Conservation (phyloP, 202 grass and related monocot species). For the Carex arenaria region DNA sequence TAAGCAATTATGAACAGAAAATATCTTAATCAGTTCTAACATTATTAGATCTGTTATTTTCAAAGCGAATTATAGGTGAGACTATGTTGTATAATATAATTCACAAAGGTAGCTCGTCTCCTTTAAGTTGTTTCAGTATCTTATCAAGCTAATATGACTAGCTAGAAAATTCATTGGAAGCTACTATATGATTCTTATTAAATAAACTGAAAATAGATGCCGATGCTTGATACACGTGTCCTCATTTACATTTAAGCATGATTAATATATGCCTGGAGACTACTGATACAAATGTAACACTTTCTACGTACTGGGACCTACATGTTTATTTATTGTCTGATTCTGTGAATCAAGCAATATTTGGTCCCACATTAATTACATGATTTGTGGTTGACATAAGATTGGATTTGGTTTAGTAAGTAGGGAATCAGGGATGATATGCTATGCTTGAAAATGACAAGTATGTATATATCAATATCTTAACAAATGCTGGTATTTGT, state of each 20-base stretch:
- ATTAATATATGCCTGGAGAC: not conserved
- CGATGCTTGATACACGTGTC: not conserved
- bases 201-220: not conserved
- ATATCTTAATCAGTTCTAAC: not conserved
- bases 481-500: not conserved
- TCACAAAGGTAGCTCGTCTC: not conserved
- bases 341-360: not conserved
- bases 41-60: not conserved
- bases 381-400: not conserved
- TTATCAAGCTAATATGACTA: not conserved
- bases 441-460: not conserved
- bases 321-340: not conserved
- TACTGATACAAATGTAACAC: not conserved
- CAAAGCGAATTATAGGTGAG: not conserved
- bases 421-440: not conserved
- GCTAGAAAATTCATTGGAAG: not conserved
- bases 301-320: not conserved
- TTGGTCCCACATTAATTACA: constrained; percentile 11
- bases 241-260: not conserved
- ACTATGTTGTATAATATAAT: not conserved
- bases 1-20: not conserved
- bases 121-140: not conserved
- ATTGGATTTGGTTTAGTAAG: not conserved
- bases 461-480: not conserved
- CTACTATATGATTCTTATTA: not conserved